Conservation (phyloP, 2,329 filamentous ascomycete genomes). For the Fusarium marasasianum region DNA sequence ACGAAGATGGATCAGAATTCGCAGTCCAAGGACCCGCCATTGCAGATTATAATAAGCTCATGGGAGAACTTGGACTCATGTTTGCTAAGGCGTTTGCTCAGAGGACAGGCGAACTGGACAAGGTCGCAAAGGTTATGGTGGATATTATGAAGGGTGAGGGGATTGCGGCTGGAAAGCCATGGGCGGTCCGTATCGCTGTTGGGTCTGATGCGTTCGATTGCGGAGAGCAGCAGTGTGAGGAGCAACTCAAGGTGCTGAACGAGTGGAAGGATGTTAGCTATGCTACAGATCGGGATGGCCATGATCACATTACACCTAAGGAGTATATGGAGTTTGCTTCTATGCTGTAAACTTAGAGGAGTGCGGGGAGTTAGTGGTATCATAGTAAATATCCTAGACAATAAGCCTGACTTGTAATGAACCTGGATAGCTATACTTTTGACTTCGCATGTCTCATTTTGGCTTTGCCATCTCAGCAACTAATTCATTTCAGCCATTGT, state of each 20-base stretch:
- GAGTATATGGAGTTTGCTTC: neutral
- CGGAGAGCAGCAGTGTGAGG: neutral
- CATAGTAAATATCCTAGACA: fast-evolving
- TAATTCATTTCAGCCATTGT: no score
- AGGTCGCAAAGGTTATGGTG: neutral
- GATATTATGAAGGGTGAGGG: neutral
- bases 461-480: no score
- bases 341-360: neutral
- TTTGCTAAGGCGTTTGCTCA: neutral
- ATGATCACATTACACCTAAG: neutral
- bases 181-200: neutral
- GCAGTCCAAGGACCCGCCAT: neutral
- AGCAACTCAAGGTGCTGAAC: neutral
- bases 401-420: neutral
- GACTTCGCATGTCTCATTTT: no score
- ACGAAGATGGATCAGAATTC: neutral
- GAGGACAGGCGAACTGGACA: neutral
- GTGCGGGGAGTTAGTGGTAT: fast-evolving
- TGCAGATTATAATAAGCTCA: neutral
- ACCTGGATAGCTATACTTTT: no score
- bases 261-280: neutral
- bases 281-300: neutral
- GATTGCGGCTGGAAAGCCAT: neutral
- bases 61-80: neutral
- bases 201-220: neutral